phyloP scores from a whole-genome alignment of 2,329 filamentous ascomycete species.

The Hymenoscyphus occultus region DNA sequence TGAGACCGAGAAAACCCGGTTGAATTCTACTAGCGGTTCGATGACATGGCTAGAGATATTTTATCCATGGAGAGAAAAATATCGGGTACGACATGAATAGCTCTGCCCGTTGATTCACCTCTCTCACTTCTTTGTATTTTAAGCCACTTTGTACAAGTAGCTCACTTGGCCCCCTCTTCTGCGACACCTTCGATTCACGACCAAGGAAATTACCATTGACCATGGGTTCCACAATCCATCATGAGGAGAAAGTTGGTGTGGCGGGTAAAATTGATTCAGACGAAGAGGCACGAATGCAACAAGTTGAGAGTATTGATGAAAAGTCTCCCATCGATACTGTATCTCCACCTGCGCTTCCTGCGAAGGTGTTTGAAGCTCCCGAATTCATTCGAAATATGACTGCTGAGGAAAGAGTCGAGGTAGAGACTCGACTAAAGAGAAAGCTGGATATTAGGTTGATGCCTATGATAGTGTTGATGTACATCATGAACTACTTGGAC shows the following conservation, averaged over 20 bases:
- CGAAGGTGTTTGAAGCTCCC: slow-evolving; percentile 24
- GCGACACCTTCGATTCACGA: not conserved
- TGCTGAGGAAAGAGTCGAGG: slow-evolving; percentile 46
- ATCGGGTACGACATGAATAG: not conserved
- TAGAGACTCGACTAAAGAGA: slow-evolving; percentile 56
- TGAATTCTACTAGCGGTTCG: not conserved
- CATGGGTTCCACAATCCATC: not conserved
- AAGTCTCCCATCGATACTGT: slow-evolving; percentile 6
- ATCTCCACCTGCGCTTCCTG: not conserved
- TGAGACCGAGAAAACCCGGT: not conserved
- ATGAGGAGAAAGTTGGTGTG: slow-evolving; percentile 17
- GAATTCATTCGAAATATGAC: slow-evolving; percentile 44
- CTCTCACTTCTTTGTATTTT: not conserved
- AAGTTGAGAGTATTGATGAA: slow-evolving; percentile 21
- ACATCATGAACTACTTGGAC: slow-evolving; percentile 67
- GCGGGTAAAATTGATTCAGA: slow-evolving; percentile 24
- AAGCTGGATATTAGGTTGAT: slow-evolving; percentile 66
- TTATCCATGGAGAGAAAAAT: not conserved
- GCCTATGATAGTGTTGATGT: slow-evolving; percentile 67
- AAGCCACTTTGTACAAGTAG: not conserved
- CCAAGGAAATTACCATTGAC: not conserved
- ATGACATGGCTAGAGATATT: not conserved
- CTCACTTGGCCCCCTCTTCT: not conserved
- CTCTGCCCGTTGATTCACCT: not conserved
- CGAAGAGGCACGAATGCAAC: slow-evolving; percentile 20